These are phyloP conservation scores for Hypholoma fasciculare DNA, from an alignment of 768 basidiomycete species.

Conservation along the genomic window DNA sequence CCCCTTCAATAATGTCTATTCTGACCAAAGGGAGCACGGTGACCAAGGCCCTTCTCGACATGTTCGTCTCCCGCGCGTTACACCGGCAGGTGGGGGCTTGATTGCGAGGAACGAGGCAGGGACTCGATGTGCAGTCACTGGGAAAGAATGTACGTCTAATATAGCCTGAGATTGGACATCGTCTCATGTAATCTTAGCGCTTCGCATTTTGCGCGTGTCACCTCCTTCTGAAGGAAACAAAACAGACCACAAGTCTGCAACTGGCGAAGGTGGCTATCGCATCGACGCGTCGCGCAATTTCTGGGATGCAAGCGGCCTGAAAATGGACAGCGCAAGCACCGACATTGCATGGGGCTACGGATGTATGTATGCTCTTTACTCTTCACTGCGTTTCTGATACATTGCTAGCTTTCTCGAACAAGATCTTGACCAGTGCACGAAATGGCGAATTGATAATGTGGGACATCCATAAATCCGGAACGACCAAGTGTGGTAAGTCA, in stretches of 20 bases:
- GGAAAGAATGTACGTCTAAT: constrained; percentile 68
- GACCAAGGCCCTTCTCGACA: constrained; percentile 45
- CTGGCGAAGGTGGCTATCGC: constrained; percentile 62
- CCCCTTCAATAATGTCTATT: constrained; percentile 36
- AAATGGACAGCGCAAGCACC: constrained; percentile 76
- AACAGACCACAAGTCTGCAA: constrained; percentile 49
- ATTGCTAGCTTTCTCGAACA: constrained; percentile 64
- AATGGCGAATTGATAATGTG: constrained; percentile 86
- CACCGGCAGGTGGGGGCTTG: constrained; percentile 61
- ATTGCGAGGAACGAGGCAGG: constrained; percentile 73
- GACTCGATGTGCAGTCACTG: constrained; percentile 66
- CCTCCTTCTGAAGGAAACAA: constrained; percentile 40
- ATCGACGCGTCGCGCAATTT: constrained; percentile 76
- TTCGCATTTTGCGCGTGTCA: constrained; percentile 60
- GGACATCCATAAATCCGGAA: constrained; percentile 70
- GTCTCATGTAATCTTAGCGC: constrained; percentile 36
- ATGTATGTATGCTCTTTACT: constrained; percentile 36
- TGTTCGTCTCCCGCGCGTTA: constrained; percentile 61
- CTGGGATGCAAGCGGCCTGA: constrained; percentile 78
- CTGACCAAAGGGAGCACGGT: constrained; percentile 42
- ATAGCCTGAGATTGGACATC: background rate
- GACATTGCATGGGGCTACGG: constrained; percentile 82
- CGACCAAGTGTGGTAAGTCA: constrained; percentile 66
- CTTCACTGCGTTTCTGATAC: constrained; percentile 9
- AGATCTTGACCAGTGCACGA: constrained; percentile 76